Base-by-base conservation (phyloP, 192 early-diverging fungal genomes). In the Podila epicladia region DNA sequence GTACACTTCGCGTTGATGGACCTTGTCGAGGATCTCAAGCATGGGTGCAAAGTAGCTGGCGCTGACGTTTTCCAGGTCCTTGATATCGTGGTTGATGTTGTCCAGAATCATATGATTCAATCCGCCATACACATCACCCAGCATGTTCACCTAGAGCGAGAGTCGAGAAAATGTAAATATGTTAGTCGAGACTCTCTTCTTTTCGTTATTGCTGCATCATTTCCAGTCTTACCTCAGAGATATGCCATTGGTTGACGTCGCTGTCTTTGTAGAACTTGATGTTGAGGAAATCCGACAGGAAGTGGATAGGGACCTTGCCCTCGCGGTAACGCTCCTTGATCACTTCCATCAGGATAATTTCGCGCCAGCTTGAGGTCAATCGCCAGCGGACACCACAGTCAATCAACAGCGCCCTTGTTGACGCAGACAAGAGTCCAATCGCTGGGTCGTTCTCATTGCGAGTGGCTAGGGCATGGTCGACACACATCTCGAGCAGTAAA, bases 341-440 rank as follows among this genome's bases (percentile, higher is more conserved):
- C 13, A 83, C 65, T 28, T 90, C 85, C 41, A 90, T 70, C 37
- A 85, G 76, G 13, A 89, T 79, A 5, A 90, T 83, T 64, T 85
- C 83, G 65, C 87, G 70, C 69, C 83, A 90, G 32, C 84, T 79
- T 1, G 82, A 69, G 1, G 91, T 85, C n/a, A 94, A 38, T 63
- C 89, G 80, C 93, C 92, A 93, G 4, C 91, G 85, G 22, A 92
- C 72, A 48, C 85, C 88, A 67, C 91, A 92, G 50, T 94, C 93
- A 20, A 85, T 90, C 28, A 94, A 71, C 0, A 94, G 60, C 5
- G 88, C 84, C 28, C 87, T 83, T n/a, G 86, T 89, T 28, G 72
- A 62, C 38, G 87, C 84, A 11, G 91, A 89, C 1, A 94, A 67
- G 15, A 85, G 68, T 58, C 67, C 77, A 22, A 71, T 64, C 9